Base-by-base conservation (phyloP, 1,284 basidiomycete species). In the Trichosporon inkin region DNA sequence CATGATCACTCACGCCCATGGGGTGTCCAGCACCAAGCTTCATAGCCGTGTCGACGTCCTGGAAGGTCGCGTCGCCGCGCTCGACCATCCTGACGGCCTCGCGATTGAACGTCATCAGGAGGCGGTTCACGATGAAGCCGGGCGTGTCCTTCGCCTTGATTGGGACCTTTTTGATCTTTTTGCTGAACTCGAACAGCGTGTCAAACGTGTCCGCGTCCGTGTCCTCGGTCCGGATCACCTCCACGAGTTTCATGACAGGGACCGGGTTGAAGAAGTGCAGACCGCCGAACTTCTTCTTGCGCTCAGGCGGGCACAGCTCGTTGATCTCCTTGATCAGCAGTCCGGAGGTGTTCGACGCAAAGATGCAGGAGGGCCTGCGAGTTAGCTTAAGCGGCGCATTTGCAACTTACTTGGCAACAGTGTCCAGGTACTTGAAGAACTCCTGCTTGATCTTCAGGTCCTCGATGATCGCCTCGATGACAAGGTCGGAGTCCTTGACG, bases 381-480 rank as follows among this genome's bases (percentile, higher is more conserved):
- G 16, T 52, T 3, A 40, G 35, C 35, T 60, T n/a, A 47, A 47
- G 19, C 75, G 72, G 13, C 10, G 10, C 7, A 1, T 10, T 22
- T 4, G 10, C 1, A 20, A 22, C 59, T 24, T 24, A 58, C 57
- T 51, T 79, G 1, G 82, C 82, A 55, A 80, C 74, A 35, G 61
- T 64, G 68, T 84, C 83, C 22, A 84, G 69, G 62, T 79, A 77
- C 5, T 73, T 74, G 61, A 84, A 84, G 20, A 84, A 72, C 47
- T 83, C 80, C 56, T 81, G 78, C 74, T 84, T 84, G 61, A 82
- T 77, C 62, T 80, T 76, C 40, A 84, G 69, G 62, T 81, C 81
- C 66, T 84, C 83, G 57, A 84, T 81, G 58, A 84, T 83, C 1
- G 83, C 83, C 70, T 84, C 83, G 55, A 84, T 78, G 49, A 84